Percentiles rank a stretch among this genome's conserved stretches.
phyloP scores from a whole-genome alignment of 2,329 filamentous ascomycete species.

The Pseudomassariella vexata region DNA sequence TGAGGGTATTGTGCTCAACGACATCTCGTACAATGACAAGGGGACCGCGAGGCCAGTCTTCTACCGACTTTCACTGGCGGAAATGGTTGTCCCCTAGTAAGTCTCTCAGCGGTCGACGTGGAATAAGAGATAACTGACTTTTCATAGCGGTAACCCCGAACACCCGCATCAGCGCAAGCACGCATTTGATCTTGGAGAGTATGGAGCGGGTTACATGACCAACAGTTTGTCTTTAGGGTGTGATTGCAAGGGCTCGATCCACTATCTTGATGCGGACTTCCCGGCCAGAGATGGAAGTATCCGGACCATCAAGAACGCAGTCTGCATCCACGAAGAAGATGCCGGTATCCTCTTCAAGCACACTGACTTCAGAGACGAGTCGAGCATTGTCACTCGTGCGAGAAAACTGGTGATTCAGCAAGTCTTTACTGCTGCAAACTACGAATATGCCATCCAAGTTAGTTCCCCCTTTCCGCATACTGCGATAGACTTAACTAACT shows the following conservation, averaged over 20 bases:
- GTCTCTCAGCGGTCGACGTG: constrained; percentile 10
- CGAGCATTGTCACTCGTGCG: constrained; percentile 76
- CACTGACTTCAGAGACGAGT: constrained; percentile 88
- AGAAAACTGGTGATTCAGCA: constrained; percentile 84
- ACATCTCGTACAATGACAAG: constrained; percentile 86
- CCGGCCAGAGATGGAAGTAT: constrained; percentile 71
- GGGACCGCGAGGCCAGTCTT: constrained; percentile 72
- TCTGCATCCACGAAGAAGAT: constrained; percentile 95
- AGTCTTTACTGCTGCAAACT: constrained; percentile 93
- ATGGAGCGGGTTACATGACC: constrained; percentile 78
- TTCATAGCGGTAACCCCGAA: constrained; percentile 61
- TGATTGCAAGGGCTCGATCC: constrained; percentile 85
- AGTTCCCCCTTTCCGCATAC: too few species aligned
- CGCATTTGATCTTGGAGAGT: constrained; percentile 76
- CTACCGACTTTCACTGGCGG: constrained; percentile 81
- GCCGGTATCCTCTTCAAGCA: constrained; percentile 90
- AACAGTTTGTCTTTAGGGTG: constrained; percentile 72
- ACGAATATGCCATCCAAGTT: constrained; percentile 66
- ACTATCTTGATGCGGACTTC: constrained; percentile 86
- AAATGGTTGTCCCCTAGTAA: constrained; percentile 87
- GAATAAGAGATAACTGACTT: constrained; percentile 6
- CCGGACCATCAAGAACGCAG: constrained; percentile 82
- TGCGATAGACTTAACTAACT: constrained; percentile 14
- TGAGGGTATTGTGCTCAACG: constrained; percentile 84
- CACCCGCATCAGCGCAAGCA: constrained; percentile 77